These are phyloP conservation scores for Nothophytophthora sp. DNA, from an alignment of 352 stramenopile species.

Conservation along the genomic window DNA sequence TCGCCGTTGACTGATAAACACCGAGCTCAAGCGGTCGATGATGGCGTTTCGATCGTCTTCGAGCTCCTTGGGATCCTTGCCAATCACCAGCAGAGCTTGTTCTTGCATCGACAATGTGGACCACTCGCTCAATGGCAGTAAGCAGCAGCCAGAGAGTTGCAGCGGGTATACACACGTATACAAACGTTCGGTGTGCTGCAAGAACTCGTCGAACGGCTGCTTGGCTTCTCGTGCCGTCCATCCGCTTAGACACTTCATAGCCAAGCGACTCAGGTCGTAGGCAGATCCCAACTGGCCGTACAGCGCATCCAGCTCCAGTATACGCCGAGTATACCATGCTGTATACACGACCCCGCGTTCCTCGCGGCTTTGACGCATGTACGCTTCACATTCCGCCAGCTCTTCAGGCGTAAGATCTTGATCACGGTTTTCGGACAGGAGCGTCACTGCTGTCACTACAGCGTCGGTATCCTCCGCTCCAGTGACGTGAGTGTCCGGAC, in stretches of 20 bases:
- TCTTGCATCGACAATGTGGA: conserved; percentile 52
- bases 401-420: conserved; percentile 50
- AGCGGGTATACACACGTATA: conserved; percentile 60
- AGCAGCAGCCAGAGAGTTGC: conserved; percentile 37
- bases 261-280: conserved; percentile 43
- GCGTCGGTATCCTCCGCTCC: conserved; percentile 4
- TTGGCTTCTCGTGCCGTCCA: conserved; percentile 29
- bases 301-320: conserved; percentile 55
- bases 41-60: conserved; percentile 8
- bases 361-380: conserved; percentile 14
- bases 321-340: conserved; percentile 51
- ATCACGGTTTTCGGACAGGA: conserved; percentile 40
- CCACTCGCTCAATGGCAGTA: conserved; percentile 60
- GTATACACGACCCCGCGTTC: conserved; percentile 34
- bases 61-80: conserved; percentile 18
- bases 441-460: conserved; percentile 14
- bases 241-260: conserved; percentile 28
- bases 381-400: conserved; percentile 35
- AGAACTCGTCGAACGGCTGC: conserved; percentile 43
- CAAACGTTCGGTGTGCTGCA: conserved; percentile 53
- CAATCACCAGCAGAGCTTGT: conserved; percentile 50
- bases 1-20: conserved; percentile 49
- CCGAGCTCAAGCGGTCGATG: conserved; percentile 44
- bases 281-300: conserved; percentile 62
- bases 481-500: neutral